phyloP scores from a whole-genome alignment of 169 alveolate species.

The Eimeria zaria region DNA sequence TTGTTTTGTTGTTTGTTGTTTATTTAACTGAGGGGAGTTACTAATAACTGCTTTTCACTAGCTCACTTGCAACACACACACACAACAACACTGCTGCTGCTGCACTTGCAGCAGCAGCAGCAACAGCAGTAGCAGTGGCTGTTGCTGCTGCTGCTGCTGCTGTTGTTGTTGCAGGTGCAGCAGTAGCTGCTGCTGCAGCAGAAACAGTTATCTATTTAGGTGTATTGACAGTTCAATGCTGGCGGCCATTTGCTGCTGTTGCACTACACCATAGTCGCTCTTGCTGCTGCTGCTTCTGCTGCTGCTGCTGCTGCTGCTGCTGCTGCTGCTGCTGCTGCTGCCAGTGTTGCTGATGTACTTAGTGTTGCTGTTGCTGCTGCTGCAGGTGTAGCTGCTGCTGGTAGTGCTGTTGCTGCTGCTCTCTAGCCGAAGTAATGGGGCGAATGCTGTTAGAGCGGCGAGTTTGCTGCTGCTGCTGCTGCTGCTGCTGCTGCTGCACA shows the following conservation, averaged over 20 bases:
- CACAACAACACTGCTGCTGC: neutral
- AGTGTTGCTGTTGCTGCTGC: too few relatives aligned
- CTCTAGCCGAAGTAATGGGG: too few relatives aligned
- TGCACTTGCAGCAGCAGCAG: neutral
- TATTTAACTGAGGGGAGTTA: too few relatives aligned
- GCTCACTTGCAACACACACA: neutral
- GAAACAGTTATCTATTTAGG: too few relatives aligned
- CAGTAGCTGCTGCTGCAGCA: too few relatives aligned
- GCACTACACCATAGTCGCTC: neutral
- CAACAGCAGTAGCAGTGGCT: neutral
- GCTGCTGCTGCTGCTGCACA: neutral
- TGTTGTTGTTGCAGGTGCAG: neutral
- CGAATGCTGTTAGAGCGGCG: too few relatives aligned
- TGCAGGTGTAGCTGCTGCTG: neutral
- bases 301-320: slow-evolving; percentile 10
- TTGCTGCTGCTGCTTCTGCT: neutral
- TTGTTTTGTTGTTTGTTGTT: too few relatives aligned
- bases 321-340: slow-evolving; percentile 9
- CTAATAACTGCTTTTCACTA: too few relatives aligned
- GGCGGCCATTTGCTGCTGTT: neutral
- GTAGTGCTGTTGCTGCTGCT: too few relatives aligned
- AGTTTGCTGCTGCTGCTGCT: neutral
- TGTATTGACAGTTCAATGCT: too few relatives aligned
- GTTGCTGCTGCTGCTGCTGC: neutral
- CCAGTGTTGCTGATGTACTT: too few relatives aligned